These are phyloP conservation scores for Gentiana macrophylla DNA, from an alignment of 257 asterid genomes.

Conservation along the genomic window DNA sequence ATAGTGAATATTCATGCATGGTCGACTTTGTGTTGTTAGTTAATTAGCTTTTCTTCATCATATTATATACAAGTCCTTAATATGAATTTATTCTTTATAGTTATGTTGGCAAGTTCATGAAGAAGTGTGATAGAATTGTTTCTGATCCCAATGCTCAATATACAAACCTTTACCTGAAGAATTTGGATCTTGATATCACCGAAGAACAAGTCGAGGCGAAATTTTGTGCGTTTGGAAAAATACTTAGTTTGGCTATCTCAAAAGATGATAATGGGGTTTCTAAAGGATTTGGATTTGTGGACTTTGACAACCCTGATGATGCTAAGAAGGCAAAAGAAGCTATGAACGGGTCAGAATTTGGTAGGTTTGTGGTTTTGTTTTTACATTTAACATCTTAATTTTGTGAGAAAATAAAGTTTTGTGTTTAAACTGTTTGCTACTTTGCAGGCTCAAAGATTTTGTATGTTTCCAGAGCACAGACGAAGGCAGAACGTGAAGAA, in stretches of 20 bases:
- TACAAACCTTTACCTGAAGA: slow-evolving; percentile 40
- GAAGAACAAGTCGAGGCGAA: slow-evolving; percentile 30
- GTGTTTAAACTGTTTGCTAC: neutral
- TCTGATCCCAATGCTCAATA: slow-evolving; percentile 26
- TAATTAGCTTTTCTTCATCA: no score
- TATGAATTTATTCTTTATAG: slow-evolving; percentile 14
- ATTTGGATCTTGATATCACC: slow-evolving; percentile 33
- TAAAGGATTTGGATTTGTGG: slow-evolving; percentile 50
- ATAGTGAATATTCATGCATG: no score
- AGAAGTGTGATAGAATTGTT: slow-evolving; percentile 28
- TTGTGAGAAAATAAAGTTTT: no score
- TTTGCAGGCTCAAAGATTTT: slow-evolving; percentile 55
- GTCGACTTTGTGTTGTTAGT: no score
- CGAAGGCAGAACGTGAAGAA: slow-evolving; percentile 69
- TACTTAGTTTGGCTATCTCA: slow-evolving; percentile 30
- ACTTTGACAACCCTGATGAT: slow-evolving; percentile 43
- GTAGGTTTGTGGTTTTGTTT: slow-evolving; percentile 15
- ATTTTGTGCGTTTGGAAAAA: slow-evolving; percentile 43
- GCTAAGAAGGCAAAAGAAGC: slow-evolving; percentile 41
- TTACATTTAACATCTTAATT: no score
- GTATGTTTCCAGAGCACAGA: slow-evolving; percentile 79
- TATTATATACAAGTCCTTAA: no score
- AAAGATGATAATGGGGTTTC: slow-evolving; percentile 36
- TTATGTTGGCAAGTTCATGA: slow-evolving; percentile 45
- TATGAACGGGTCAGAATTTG: slow-evolving; percentile 49